A percentile compares a stretch with the other conserved stretches of the same genome.
These are phyloP conservation scores for Aspergillus ellipticus DNA, from an alignment of 495 filamentous ascomycete genomes.

Conservation along the genomic window DNA sequence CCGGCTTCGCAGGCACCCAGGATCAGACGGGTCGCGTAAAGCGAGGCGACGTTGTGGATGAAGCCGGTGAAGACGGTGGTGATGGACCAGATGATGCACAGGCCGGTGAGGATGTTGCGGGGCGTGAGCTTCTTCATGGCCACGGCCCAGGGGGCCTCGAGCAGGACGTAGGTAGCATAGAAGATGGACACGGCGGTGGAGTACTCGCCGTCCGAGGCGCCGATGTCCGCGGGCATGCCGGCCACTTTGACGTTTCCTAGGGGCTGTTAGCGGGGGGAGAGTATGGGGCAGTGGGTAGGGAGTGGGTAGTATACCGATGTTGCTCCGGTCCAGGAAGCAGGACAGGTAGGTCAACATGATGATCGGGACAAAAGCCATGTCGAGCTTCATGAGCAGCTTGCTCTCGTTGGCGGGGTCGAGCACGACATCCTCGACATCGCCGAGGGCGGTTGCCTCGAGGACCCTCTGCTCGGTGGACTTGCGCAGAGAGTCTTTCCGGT, in stretches of 20 bases:
- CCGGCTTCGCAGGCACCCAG: slow-evolving; percentile 63
- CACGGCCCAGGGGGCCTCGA: slow-evolving; percentile 30
- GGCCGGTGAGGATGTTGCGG: slow-evolving; percentile 34
- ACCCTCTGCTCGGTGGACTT: neutral
- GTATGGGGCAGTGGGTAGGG: neutral
- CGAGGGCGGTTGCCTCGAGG: neutral
- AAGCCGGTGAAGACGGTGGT: slow-evolving; percentile 46
- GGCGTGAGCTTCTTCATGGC: slow-evolving; percentile 41
- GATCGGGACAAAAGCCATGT: slow-evolving; percentile 37
- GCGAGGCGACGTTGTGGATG: slow-evolving; percentile 41
- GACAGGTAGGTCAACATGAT: slow-evolving; percentile 44
- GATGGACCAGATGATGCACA: slow-evolving; percentile 49
- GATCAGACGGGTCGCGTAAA: slow-evolving; percentile 57
- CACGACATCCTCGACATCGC: neutral
- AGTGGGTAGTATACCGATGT: slow-evolving; percentile 3
- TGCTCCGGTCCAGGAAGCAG: slow-evolving; percentile 41
- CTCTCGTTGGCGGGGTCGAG: slow-evolving; percentile 22
- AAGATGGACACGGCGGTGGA: slow-evolving; percentile 49
- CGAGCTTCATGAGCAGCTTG: slow-evolving; percentile 39
- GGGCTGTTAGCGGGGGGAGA: neutral
- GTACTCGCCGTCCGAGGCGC: slow-evolving; percentile 39
- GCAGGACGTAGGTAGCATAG: slow-evolving; percentile 47
- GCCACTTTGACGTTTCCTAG: slow-evolving; percentile 46
- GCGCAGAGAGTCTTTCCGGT: neutral
- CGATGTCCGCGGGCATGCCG: slow-evolving; percentile 43